These are phyloP conservation scores for Neonectria coccinea DNA, from an alignment of 2,329 filamentous ascomycete genomes.

Conservation along the genomic window DNA sequence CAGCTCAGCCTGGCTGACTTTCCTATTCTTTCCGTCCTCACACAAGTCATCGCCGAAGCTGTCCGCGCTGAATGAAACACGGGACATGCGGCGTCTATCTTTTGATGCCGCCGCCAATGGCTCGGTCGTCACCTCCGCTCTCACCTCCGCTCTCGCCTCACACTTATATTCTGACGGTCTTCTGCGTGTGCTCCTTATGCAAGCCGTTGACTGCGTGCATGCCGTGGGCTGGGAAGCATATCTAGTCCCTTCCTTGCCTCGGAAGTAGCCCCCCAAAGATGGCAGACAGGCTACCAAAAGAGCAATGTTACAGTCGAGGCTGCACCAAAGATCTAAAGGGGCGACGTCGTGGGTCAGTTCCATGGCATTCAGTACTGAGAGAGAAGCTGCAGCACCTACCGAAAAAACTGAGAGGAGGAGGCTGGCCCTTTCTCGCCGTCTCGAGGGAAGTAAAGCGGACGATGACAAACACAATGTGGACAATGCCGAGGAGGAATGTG, in stretches of 20 bases:
- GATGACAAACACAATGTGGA: not conserved
- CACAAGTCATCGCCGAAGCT: not conserved
- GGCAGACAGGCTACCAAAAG: slow-evolving; percentile 36
- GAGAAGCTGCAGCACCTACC: not conserved
- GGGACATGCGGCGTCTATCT: not conserved
- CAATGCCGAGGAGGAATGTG: not conserved
- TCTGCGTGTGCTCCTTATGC: too few species aligned
- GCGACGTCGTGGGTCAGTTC: not conserved
- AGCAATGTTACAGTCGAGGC: slow-evolving; percentile 28
- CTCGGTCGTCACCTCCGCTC: not conserved
- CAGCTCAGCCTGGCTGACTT: not conserved
- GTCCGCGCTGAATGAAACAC: not conserved
- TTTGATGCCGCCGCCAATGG: not conserved
- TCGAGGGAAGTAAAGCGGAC: not conserved
- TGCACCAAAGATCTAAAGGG: slow-evolving; percentile 29
- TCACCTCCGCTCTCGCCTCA: not conserved
- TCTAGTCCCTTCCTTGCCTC: slow-evolving; percentile 1
- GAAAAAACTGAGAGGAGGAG: not conserved
- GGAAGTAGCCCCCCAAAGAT: slow-evolving; percentile 35
- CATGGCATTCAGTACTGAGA: not conserved
- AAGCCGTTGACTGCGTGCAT: not conserved
- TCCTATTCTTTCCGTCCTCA: not conserved
- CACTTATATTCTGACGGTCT: not conserved
- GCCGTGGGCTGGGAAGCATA: not conserved
- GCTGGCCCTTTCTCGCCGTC: not conserved